phyloP scores from a whole-genome alignment of 1,139 yeast genomes.

The Magnusiomyces tetraspermus region DNA sequence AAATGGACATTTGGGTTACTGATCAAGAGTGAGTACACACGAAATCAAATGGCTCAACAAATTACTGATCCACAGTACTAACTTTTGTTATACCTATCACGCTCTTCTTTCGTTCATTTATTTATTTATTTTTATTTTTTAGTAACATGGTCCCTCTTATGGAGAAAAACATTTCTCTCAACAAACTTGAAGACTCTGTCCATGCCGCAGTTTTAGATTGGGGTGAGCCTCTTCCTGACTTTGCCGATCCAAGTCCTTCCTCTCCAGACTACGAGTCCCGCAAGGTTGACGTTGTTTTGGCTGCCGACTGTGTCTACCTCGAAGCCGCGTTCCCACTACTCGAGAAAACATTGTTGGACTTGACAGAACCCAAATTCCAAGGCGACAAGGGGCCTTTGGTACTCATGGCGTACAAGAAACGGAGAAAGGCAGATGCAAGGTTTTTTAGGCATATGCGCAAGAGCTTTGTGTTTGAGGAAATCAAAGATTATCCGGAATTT shows the following conservation, averaged over 20 bases:
- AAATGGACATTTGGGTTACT: conserved; percentile 37
- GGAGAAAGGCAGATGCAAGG: conserved; percentile 45
- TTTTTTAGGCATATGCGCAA: conserved; percentile 35
- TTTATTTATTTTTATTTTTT: neutral
- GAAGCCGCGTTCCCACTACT: conserved; percentile 45
- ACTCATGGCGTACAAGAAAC: conserved; percentile 42
- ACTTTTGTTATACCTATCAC: no score
- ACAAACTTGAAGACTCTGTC: conserved; percentile 32
- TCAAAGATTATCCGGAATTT: conserved; percentile 35
- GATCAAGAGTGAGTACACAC: conserved; percentile 28
- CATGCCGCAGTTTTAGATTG: conserved; percentile 39
- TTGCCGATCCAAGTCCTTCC: neutral
- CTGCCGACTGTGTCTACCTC: conserved; percentile 50
- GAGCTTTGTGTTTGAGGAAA: conserved; percentile 26
- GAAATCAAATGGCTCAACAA: no score
- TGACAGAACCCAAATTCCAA: conserved; percentile 27
- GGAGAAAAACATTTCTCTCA: conserved; percentile 38
- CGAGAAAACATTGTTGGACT: conserved; percentile 40
- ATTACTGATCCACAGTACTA: no score
- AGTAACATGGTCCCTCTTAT: conserved; percentile 39
- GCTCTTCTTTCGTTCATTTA: conserved; percentile 7
- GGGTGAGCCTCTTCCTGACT: conserved; percentile 20
- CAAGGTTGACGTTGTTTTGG: conserved; percentile 39
- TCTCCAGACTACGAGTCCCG: neutral
- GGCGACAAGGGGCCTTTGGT: conserved; percentile 34